These are phyloP conservation scores for Talaromyces atroroseus DNA, from an alignment of 2,329 filamentous ascomycete genomes.

Conservation along the genomic window DNA sequence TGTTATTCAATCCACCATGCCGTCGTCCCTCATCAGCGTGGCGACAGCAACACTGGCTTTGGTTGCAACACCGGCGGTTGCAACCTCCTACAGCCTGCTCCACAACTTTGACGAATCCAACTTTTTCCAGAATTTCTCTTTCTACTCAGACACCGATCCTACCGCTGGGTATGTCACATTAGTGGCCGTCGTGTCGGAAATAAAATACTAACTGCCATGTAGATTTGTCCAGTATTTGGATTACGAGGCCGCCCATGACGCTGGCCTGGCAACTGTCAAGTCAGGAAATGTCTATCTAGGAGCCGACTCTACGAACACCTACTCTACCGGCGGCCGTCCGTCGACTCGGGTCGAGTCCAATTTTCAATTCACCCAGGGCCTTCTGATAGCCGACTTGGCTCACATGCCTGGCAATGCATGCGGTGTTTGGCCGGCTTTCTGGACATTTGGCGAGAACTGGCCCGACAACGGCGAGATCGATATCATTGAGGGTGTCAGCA, in stretches of 20 bases:
- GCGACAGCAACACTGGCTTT: conserved; percentile 24
- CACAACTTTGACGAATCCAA: conserved; percentile 41
- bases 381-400: conserved; percentile 44
- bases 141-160: conserved; percentile 44
- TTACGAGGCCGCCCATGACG: conserved; percentile 32
- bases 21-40: conserved; percentile 24
- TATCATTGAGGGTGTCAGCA: conserved; percentile 49
- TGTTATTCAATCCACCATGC: conserved; percentile 5
- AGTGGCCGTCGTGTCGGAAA: neutral
- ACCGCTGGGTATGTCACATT: conserved; percentile 38
- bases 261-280: conserved; percentile 32
- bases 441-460: conserved; percentile 40
- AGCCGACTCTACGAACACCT: conserved; percentile 37
- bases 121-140: conserved; percentile 48
- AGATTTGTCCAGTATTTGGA: conserved; percentile 43
- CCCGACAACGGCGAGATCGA: conserved; percentile 43
- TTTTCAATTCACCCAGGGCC: conserved; percentile 40
- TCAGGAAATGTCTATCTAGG: conserved; percentile 39
- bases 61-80: conserved; percentile 22
- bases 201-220: neutral
- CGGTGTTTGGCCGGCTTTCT: conserved; percentile 49
- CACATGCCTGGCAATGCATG: conserved; percentile 46
- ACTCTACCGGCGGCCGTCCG: conserved; percentile 37
- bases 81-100: conserved; percentile 33
- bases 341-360: conserved; percentile 43